These are phyloP conservation scores for Penicillium angulare DNA, from an alignment of 495 filamentous ascomycete species.

Conservation along the genomic window DNA sequence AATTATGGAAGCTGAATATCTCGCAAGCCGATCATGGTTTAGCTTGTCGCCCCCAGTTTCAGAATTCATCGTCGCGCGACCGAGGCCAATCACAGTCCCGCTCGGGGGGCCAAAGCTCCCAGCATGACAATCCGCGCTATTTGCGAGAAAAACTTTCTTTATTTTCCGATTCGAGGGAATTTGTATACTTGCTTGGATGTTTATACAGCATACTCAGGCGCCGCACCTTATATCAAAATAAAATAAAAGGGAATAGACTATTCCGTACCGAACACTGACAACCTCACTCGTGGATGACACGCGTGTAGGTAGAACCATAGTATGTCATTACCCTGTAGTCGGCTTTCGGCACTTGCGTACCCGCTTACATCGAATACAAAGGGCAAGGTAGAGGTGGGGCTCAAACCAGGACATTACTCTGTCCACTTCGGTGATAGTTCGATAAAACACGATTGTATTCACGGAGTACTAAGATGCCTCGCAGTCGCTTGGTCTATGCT, in stretches of 20 bases:
- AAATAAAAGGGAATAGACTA: too few species aligned
- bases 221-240: too few species aligned
- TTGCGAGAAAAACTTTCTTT: not conserved
- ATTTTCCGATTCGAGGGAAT: not conserved
- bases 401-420: not conserved
- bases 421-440: not conserved
- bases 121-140: not conserved
- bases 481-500: not conserved
- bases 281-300: too few species aligned
- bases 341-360: not conserved
- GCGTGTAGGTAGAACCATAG: not conserved
- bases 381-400: not conserved
- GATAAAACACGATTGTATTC: not conserved
- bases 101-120: conserved; percentile 3
- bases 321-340: not conserved
- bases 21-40: conserved; percentile 4
- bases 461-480: too few species aligned
- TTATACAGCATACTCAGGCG: too few species aligned
- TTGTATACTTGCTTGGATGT: too few species aligned
- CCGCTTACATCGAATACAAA: not conserved
- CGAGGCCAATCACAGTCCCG: conserved; percentile 1
- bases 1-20: not conserved
- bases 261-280: too few species aligned
- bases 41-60: conserved; percentile 8
- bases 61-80: conserved; percentile 1